Evolutionary conservation across 768 basidiomycete species (phyloP).

Genomic region (Tulasnella sp.): DNA sequence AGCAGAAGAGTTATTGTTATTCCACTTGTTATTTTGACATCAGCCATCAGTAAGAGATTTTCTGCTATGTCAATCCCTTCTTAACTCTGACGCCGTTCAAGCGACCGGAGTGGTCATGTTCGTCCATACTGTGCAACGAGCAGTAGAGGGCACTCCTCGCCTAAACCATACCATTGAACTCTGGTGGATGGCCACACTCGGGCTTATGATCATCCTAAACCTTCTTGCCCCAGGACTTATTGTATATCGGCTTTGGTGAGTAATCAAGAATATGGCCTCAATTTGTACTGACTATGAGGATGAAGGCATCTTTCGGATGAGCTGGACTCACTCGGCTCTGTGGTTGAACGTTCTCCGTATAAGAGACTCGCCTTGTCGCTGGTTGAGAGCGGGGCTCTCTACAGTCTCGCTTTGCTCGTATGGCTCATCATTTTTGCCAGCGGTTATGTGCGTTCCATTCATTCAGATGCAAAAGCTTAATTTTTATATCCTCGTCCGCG

Average conservation of each 20-base stretch:
- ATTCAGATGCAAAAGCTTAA: no score
- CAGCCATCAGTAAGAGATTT: slow-evolving; percentile 1
- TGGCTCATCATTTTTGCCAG: slow-evolving; percentile 12
- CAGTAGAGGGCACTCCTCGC: neutral
- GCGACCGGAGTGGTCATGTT: slow-evolving; percentile 10
- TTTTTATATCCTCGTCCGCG: no score
- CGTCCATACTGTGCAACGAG: slow-evolving; percentile 4
- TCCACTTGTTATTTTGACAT: neutral
- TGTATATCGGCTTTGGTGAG: slow-evolving; percentile 9
- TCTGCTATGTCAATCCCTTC: neutral
- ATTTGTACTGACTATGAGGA: no score
- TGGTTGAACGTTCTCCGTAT: slow-evolving; percentile 1
- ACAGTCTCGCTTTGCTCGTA: slow-evolving; percentile 5
- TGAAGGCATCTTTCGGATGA: no score
- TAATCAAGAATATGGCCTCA: neutral
- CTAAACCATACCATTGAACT: slow-evolving; percentile 4
- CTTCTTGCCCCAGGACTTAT: slow-evolving; percentile 9
- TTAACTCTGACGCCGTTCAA: neutral
- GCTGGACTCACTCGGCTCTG: slow-evolving; percentile 5
- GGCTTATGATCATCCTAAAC: slow-evolving; percentile 7
- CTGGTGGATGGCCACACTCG: slow-evolving; percentile 13
- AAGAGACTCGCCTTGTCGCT: slow-evolving; percentile 8
- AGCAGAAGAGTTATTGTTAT: neutral
- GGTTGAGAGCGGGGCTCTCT: slow-evolving; percentile 11
- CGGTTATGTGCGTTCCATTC: slow-evolving; percentile 7